phyloP scores from a whole-genome alignment of 768 basidiomycete species.

The Boletellus ananiceps region DNA sequence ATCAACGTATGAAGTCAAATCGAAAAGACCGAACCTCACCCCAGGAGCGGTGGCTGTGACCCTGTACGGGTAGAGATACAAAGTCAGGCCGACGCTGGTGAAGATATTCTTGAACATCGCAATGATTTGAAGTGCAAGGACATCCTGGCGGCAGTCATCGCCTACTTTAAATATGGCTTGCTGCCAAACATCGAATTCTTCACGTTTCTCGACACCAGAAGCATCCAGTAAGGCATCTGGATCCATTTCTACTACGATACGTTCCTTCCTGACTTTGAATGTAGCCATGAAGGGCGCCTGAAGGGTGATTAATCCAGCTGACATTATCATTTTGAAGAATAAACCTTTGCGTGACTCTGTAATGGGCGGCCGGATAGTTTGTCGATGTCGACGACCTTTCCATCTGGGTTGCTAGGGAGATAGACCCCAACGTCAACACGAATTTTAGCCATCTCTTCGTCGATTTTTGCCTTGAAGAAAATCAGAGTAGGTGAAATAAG shows the following conservation, averaged over 20 bases:
- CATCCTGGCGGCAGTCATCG: slow-evolving; percentile 97
- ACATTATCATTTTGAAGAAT: background rate
- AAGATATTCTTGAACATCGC: slow-evolving; percentile 99
- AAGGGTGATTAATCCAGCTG: background rate
- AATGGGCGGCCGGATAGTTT: slow-evolving; percentile 93
- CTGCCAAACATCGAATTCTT: slow-evolving; percentile 89
- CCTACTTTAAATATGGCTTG: slow-evolving; percentile 99
- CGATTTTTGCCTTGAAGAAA: slow-evolving; percentile 80
- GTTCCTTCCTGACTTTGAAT: slow-evolving; percentile 94
- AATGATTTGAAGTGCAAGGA: slow-evolving; percentile 94
- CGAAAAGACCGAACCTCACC: slow-evolving; percentile 43
- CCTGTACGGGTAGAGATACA: slow-evolving; percentile 94
- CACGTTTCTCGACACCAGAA: slow-evolving; percentile 50
- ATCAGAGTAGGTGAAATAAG: background rate
- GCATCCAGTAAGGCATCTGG: slow-evolving; percentile 70
- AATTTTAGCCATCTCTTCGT: slow-evolving; percentile 98
- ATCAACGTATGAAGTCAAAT: background rate
- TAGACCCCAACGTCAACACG: slow-evolving; percentile 93
- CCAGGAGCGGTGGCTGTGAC: slow-evolving; percentile 97
- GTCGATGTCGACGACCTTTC: slow-evolving; percentile 94
- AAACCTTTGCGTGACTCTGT: slow-evolving; percentile 95
- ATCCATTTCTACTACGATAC: slow-evolving; percentile 59
- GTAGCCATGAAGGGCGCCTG: slow-evolving; percentile 99
- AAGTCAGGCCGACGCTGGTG: slow-evolving; percentile 76
- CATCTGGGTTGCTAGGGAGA: slow-evolving; percentile 95